These are phyloP conservation scores for Candida peoriensis DNA, from an alignment of 805 yeast species.

Conservation along the genomic window DNA sequence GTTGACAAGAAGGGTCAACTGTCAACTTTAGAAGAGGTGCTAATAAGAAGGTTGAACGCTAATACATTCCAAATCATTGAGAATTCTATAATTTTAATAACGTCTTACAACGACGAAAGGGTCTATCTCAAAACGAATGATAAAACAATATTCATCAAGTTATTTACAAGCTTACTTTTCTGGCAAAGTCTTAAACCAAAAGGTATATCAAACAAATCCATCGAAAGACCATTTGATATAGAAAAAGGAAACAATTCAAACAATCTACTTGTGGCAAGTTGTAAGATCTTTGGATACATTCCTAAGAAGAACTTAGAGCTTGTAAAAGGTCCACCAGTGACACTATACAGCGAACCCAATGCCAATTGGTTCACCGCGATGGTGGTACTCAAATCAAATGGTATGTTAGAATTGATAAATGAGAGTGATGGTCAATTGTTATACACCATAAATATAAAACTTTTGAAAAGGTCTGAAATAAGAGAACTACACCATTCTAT, in stretches of 20 bases:
- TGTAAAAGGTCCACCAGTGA: conserved; percentile 13
- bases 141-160: conserved; percentile 30
- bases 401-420: conserved; percentile 51
- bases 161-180: conserved; percentile 42
- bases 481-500: conserved; percentile 60
- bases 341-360: conserved; percentile 17
- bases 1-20: conserved; percentile 4
- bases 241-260: conserved; percentile 26
- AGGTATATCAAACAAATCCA: conserved; percentile 45
- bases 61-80: conserved; percentile 1
- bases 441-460: conserved; percentile 52
- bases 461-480: conserved; percentile 54
- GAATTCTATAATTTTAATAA: conserved; percentile 3
- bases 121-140: conserved; percentile 21
- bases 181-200: conserved; percentile 53
- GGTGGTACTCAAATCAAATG: conserved; percentile 65
- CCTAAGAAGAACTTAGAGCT: conserved; percentile 21
- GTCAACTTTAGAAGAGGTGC: neutral
- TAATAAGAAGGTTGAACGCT: conserved; percentile 6
- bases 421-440: conserved; percentile 61
- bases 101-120: conserved; percentile 3
- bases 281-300: conserved; percentile 55
- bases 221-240: conserved; percentile 14
- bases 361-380: conserved; percentile 72
- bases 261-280: conserved; percentile 53